phyloP scores from a whole-genome alignment of 1,284 basidiomycete species.

The Microbotryum lychnidis-dioicae region DNA sequence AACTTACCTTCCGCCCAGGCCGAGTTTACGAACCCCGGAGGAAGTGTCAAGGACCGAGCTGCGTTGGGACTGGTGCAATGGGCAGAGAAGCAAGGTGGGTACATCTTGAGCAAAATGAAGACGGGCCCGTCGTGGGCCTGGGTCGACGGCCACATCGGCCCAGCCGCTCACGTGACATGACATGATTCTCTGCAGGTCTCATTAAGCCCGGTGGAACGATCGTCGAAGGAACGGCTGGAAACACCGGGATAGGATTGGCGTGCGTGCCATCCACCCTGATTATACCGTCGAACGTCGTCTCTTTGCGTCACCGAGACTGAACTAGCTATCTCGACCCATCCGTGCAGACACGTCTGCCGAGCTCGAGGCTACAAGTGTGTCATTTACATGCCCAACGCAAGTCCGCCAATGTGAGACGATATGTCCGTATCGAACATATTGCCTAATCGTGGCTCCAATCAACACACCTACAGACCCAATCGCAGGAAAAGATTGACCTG shows the following conservation, averaged over 20 bases:
- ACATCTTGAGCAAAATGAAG: too few species aligned
- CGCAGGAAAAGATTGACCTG: slow-evolving; percentile 96
- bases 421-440: too few species aligned
- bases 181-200: slow-evolving; percentile 44
- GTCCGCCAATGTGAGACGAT: slow-evolving; percentile 7
- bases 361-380: slow-evolving; percentile 92
- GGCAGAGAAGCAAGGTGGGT: slow-evolving; percentile 78
- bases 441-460: too few species aligned
- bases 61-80: slow-evolving; percentile 82
- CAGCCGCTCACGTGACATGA: not conserved
- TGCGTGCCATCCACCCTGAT: too few species aligned
- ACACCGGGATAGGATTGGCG: slow-evolving; percentile 56
- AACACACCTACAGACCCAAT: slow-evolving; percentile 46
- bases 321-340: not conserved
- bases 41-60: slow-evolving; percentile 95
- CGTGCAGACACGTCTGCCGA: slow-evolving; percentile 59
- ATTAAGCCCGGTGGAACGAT: slow-evolving; percentile 87
- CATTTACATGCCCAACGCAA: slow-evolving; percentile 96
- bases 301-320: not conserved
- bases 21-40: slow-evolving; percentile 98
- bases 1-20: too few species aligned
- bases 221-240: slow-evolving; percentile 97
- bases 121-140: too few species aligned
- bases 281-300: not conserved
- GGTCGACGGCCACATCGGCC: not conserved